Evolutionary conservation across 2,329 filamentous ascomycete species (phyloP), one percentile per base, ranked within the genome.

Genomic region (Penicillium janthinellum): DNA sequence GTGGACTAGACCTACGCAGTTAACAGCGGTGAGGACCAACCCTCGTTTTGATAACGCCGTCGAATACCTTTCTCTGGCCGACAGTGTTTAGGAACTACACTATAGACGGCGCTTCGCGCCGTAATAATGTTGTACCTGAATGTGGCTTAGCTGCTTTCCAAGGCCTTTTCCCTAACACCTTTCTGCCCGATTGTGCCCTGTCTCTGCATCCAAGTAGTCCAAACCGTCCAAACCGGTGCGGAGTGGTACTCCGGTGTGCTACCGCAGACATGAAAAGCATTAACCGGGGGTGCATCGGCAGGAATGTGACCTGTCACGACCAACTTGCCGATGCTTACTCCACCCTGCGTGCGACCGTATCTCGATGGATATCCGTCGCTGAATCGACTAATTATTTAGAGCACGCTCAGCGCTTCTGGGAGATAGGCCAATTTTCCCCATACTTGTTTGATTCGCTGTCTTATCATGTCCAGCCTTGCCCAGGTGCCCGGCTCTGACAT

Each of bases 401-500:
- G 12, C n/a, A 11, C 28, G 17, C 34, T 34, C 35, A 15, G 7
- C 38, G 22, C 7, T 31, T 37, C 37, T 44, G 10, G 5, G 14
- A 47, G 5, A 31, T 22, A 15, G 53, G 20, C 22, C 7, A 15
- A 8, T 25, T 39, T 25, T 11, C 25, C 15, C 20, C 5, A 2
- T 34, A 34, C 25, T 25, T 20, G 12, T 55, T 25, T 2, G 11
- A 42, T 52, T 42, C 39, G 34, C 42, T 48, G 35, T 35, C n/a
- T 38, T 31, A 56, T 4, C 10, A 67, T 67, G 65, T 31, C 62
- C 15, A 48, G 61, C 39, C 17, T 45, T 25, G 38, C n/a, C 22
- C 44, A 56, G 1, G 61, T 62, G 10, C 59, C 60, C 10, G 65
- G 64, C 48, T 67, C 65, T 17, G 54, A 65, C 34, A 64, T 67